Conservation (phyloP, 192 early-diverging fungal genomes). For the Paraglomus occultum region DNA sequence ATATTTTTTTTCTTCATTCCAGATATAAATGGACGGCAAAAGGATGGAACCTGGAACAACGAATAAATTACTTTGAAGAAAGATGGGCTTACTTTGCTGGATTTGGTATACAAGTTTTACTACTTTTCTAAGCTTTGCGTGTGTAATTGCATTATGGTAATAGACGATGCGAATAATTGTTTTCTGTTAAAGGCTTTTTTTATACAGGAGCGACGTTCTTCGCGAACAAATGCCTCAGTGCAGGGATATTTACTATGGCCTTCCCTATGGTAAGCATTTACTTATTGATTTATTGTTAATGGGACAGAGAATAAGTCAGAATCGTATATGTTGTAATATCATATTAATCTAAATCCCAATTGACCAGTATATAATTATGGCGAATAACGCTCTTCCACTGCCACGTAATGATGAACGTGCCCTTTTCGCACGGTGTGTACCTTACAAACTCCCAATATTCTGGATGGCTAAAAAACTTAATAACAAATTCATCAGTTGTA, state of each 20-base stretch:
- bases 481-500: conserved; percentile 14
- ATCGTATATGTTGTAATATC: neutral
- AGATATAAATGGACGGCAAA: conserved; percentile 53
- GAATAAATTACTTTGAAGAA: conserved; percentile 55
- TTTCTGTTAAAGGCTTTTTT: conserved; percentile 38
- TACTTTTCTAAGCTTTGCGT: neutral
- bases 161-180: no score
- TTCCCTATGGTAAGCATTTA: conserved; percentile 49
- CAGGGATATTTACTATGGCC: conserved; percentile 46
- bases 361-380: conserved; percentile 54
- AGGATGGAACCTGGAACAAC: conserved; percentile 53
- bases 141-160: no score
- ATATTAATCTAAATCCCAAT: neutral
- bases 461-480: conserved; percentile 35
- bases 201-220: conserved; percentile 48
- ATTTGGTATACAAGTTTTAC: conserved; percentile 46
- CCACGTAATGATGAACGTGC: conserved; percentile 29
- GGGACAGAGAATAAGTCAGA: no score
- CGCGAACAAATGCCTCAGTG: conserved; percentile 43
- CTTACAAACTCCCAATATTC: conserved; percentile 40
- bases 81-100: conserved; percentile 62
- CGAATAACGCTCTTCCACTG: conserved; percentile 45
- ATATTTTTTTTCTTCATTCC: conserved; percentile 29
- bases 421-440: conserved; percentile 24
- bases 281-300: neutral